Conservation (phyloP, 441 rosid species). For the Pelargonium myrrhifolium region DNA sequence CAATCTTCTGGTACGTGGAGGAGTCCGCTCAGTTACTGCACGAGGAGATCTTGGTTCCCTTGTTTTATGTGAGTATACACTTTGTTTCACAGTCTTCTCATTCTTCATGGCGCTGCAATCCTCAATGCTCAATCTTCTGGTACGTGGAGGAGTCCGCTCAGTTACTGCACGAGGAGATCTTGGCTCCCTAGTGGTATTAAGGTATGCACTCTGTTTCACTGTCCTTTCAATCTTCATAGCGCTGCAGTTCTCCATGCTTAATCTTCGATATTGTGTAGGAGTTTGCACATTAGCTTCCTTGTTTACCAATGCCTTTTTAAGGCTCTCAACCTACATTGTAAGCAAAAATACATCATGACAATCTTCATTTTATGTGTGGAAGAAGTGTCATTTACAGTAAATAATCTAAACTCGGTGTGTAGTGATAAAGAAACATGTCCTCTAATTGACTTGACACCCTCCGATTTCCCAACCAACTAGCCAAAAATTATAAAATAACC, state of each 20-base stretch:
- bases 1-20: constrained; percentile 40
- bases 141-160: constrained; percentile 37
- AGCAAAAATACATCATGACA: not conserved
- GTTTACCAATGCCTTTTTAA: constrained; percentile 64
- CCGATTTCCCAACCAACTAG: too few species aligned
- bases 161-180: constrained; percentile 17
- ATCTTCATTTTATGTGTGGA: not conserved
- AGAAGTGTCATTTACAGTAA: not conserved
- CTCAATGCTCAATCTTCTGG: constrained; percentile 55
- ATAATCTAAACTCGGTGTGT: too few species aligned
- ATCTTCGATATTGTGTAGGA: not conserved
- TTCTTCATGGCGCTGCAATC: constrained; percentile 39
- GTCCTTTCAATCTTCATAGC: not conserved
- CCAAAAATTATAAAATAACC: too few species aligned
- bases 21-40: constrained; percentile 31
- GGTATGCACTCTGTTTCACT: constrained; percentile 4
- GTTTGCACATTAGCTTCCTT: constrained; percentile 29
- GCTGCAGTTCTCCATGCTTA: not conserved
- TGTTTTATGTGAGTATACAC: not conserved
- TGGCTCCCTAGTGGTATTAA: constrained; percentile 4
- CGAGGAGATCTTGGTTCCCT: constrained; percentile 17
- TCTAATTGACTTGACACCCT: too few species aligned
- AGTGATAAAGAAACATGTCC: too few species aligned
- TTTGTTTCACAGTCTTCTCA: not conserved
- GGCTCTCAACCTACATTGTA: constrained; percentile 60